Base-by-base conservation (phyloP, 2,329 filamentous ascomycete species). In the Ophioceras dolichostomum region DNA sequence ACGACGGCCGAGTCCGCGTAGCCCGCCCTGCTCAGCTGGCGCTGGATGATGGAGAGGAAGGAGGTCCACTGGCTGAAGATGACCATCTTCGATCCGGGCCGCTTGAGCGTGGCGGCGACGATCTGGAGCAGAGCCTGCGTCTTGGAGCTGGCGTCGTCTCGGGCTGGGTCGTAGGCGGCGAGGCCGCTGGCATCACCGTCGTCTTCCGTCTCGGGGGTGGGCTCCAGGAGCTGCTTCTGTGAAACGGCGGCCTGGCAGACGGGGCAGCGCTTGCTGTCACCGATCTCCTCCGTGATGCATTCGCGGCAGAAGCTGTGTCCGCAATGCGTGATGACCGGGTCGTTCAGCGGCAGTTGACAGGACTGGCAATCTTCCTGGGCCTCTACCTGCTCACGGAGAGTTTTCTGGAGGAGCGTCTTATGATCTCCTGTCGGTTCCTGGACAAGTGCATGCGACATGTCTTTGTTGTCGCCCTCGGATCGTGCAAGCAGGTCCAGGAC, bases 291-390 rank as follows among this genome's bases (percentile, higher is more conserved):
- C 37, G 75, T 65, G 43, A 94, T 86, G 53, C 88, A 94, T 4
- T 63, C 59, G 17, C 64, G 66, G 46, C 86, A 87, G 55, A 87
- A 94, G 1, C 77, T 66, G 54, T 94, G 87, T 19, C 83, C 84
- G 58, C 87, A 94, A 34, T 78, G 73, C 1, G 86, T 94, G 48
- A 94, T 93, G 37, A 91, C 75, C 0, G 87, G 84, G 4, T 73
- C 63, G 19, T 75, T 73, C 3, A 89, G 65, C 0, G 65, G 61
- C 21, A 93, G 85, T 22, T 88, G 71, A 55, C 88, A 94, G 36
- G 94, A 73, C 1, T 83, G 68, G 49, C 88, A 94, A 41, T 88
- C 79, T 47, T 94, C 87, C 43, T 84, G 82, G 32, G 68, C 80
- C 45, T 93, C 84, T 38, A 89, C 81, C 43, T 76, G 77, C 7